Conservation (phyloP, 2,329 filamentous ascomycete genomes). For the Penicillium sumatraense region DNA sequence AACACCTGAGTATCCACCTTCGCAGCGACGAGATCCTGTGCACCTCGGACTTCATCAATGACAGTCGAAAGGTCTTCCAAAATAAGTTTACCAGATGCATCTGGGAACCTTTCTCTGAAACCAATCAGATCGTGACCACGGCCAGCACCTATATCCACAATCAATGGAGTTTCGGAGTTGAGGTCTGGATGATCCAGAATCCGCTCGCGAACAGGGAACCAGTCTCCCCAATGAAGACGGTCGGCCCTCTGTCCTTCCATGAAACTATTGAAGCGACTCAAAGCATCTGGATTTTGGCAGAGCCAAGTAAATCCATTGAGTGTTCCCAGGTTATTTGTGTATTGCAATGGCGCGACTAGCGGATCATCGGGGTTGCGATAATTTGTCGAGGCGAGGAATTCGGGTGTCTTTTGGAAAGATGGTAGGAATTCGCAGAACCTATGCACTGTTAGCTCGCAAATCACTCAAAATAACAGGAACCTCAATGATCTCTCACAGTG, state of each 20-base stretch:
- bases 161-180: constrained; percentile 12
- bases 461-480: not conserved
- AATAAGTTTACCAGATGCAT: constrained; percentile 47
- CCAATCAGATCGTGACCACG: constrained; percentile 45
- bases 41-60: constrained; percentile 24
- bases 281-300: constrained; percentile 21
- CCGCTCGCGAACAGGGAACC: constrained; percentile 26
- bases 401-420: constrained; percentile 22
- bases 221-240: constrained; percentile 27
- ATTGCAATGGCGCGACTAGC: constrained; percentile 16
- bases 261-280: constrained; percentile 28
- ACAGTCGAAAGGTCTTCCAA: constrained; percentile 54
- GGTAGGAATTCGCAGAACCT: constrained; percentile 18
- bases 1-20: constrained; percentile 11
- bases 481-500: not conserved
- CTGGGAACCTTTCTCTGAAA: constrained; percentile 40
- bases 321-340: constrained; percentile 8
- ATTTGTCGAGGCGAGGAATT: constrained; percentile 15
- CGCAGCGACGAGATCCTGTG: constrained; percentile 5
- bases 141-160: constrained; percentile 51
- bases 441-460: not conserved
- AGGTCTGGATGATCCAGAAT: constrained; percentile 8
- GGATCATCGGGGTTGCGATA: constrained; percentile 25
- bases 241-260: constrained; percentile 28
- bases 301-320: constrained; percentile 15